Base-by-base conservation (phyloP, 192 early-diverging fungal genomes). In the Podila minutissima region DNA sequence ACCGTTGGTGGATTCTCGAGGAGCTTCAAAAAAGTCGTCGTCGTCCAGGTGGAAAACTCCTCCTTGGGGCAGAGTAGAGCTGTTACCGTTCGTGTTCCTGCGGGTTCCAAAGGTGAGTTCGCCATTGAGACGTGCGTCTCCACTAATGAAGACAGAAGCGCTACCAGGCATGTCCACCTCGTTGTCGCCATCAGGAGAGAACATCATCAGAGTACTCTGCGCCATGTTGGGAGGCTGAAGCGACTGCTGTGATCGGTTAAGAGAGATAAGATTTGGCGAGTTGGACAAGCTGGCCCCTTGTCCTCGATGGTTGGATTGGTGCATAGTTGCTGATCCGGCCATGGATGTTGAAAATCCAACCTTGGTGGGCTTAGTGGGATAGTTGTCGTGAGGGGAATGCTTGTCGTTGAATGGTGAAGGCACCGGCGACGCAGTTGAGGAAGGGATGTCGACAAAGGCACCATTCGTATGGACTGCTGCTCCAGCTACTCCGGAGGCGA, bases 131-230 rank as follows among this genome's bases (percentile, higher is more conserved):
- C 32, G 24, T 2, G 41, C 38, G 28, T 33, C 62, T 15, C 48
- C 29, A n/a, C 71, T 67, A 50, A 81, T 72, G 50, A 67, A 68
- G 24, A 81, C 63, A 0, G 77, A 81, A 0, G 71, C 77, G 19
- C 77, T 81, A 4, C 75, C 72, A 24, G 83, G 83, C 75, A 84
- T 74, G 26, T 76, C 89, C 13, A 88, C 82, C 24, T 90, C 89
- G 48, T 88, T 90, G 65, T 90, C 89, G 17, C 87, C 89, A 75
- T 89, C 89, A 19, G 87, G 86, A 15, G 88, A 85, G 77, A 85
- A 88, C 29, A 90, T 81, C 77, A 81, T 73, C 57, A 81, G n/a
- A 11, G 71, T 66, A 20, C 77, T 81, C 35, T 81, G 77, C 9
- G 71, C 77, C 77, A 81, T 81, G 15, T 46, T 46, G 41, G 41